Conservation (phyloP, 805 yeast species). For the Wickerhamomyces kurtzmanii region DNA sequence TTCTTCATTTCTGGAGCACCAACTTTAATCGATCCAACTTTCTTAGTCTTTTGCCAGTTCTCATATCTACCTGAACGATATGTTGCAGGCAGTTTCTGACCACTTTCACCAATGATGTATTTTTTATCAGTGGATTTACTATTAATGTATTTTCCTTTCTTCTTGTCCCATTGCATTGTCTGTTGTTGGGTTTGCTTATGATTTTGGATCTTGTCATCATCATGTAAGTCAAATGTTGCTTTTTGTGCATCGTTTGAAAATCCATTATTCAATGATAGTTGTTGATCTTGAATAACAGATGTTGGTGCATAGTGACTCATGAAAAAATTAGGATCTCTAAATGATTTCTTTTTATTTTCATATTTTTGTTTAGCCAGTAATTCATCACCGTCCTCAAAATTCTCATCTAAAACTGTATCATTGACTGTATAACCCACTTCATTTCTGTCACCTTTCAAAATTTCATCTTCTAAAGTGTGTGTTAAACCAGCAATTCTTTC, state of each 20-base stretch:
- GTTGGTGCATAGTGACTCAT: slow-evolving; percentile 87
- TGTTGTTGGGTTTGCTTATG: slow-evolving; percentile 57
- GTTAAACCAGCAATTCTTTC: slow-evolving; percentile 70
- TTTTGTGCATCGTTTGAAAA: slow-evolving; percentile 78
- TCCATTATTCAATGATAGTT: slow-evolving; percentile 40
- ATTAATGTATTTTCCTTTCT: slow-evolving; percentile 83
- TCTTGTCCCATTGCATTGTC: slow-evolving; percentile 85
- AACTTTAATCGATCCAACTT: slow-evolving; percentile 37
- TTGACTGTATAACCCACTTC: slow-evolving; percentile 40
- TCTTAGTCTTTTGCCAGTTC: slow-evolving; percentile 77
- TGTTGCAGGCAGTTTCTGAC: slow-evolving; percentile 85
- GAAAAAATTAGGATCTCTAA: slow-evolving; percentile 70
- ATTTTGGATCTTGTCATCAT: slow-evolving; percentile 60
- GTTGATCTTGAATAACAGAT: slow-evolving; percentile 76
- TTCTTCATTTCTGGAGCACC: slow-evolving; percentile 41
- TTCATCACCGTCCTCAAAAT: slow-evolving; percentile 31
- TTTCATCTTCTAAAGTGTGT: slow-evolving; percentile 67
- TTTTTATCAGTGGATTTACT: slow-evolving; percentile 73
- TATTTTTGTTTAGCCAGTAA: slow-evolving; percentile 16
- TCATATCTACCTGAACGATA: slow-evolving; percentile 87
- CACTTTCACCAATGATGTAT: slow-evolving; percentile 90
- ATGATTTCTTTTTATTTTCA: slow-evolving; percentile 33
- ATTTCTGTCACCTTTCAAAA: slow-evolving; percentile 39
- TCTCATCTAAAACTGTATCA: slow-evolving; percentile 24
- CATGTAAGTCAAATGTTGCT: slow-evolving; percentile 80